Evolutionary conservation across 768 basidiomycete genomes (phyloP).

Genomic region (Russula griseocarnosa): DNA sequence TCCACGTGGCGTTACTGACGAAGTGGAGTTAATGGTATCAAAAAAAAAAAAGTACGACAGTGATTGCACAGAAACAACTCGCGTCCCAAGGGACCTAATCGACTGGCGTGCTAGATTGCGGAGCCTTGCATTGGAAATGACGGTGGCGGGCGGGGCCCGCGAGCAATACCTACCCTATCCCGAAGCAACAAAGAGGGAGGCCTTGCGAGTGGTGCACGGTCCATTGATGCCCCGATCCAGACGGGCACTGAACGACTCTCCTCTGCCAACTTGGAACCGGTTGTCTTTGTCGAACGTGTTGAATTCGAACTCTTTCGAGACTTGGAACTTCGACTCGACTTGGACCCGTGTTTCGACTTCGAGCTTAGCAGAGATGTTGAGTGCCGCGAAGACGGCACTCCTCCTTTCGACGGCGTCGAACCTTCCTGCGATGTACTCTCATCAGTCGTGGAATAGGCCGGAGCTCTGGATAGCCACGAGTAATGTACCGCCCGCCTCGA

Average conservation of each 20-base stretch:
- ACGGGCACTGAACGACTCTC: not conserved
- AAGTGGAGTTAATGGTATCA: too few relatives aligned
- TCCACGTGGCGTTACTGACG: too few relatives aligned
- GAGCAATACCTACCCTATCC: conserved; percentile 1
- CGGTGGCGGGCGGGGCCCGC: conserved; percentile 21
- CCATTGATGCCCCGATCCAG: not conserved
- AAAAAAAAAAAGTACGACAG: not conserved
- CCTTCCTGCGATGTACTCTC: not conserved
- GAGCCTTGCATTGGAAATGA: not conserved
- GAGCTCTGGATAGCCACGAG: conserved; percentile 12
- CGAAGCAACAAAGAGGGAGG: not conserved
- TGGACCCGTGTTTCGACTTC: conserved; percentile 10
- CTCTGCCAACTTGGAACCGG: not conserved
- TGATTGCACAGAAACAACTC: too few relatives aligned
- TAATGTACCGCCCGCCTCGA: not conserved
- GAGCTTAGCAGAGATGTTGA: conserved; percentile 2
- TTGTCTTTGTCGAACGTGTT: conserved; percentile 6
- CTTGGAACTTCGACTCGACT: conserved; percentile 11
- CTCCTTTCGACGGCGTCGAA: not conserved
- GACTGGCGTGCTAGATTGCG: not conserved
- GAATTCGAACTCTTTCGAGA: conserved; percentile 18
- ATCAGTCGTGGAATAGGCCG: not conserved
- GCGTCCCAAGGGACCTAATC: not conserved
- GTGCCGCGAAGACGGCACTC: not conserved
- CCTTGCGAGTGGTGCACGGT: not conserved